phyloP scores from a whole-genome alignment of 106 monocot species.

The Triglochin maritima region DNA sequence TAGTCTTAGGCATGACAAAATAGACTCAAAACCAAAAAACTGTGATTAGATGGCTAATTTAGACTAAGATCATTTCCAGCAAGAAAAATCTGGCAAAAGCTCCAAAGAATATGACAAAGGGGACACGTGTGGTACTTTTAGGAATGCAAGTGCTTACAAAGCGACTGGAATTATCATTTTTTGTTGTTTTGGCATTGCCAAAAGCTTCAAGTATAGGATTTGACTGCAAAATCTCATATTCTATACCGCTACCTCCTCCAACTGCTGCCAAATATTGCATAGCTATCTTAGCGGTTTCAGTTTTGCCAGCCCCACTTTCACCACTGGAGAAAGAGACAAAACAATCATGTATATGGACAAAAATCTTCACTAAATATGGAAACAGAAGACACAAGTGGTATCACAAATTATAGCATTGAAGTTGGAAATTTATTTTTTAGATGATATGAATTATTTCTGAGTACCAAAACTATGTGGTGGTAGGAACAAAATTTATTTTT shows the following conservation, averaged over 20 bases:
- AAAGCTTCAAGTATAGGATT: constrained; percentile 98
- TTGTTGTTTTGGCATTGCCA: constrained; percentile 92
- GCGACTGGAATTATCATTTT: constrained; percentile 96
- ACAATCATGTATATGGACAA: not conserved
- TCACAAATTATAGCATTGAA: too few relatives aligned
- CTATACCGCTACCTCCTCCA: constrained; percentile 95
- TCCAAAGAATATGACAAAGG: too few relatives aligned
- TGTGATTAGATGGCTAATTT: not conserved
- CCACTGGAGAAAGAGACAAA: constrained; percentile 40
- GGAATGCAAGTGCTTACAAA: constrained; percentile 51
- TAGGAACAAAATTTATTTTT: too few relatives aligned
- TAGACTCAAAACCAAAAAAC: too few relatives aligned
- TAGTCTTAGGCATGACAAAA: too few relatives aligned
- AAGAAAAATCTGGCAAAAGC: too few relatives aligned
- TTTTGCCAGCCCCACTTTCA: constrained; percentile 99
- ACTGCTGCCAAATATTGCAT: constrained; percentile 98
- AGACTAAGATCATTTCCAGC: not conserved
- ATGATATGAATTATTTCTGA: too few relatives aligned
- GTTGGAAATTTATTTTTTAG: too few relatives aligned
- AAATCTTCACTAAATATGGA: too few relatives aligned
- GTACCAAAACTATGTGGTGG: too few relatives aligned
- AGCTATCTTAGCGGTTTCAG: constrained; percentile 98
- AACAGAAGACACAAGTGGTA: too few relatives aligned
- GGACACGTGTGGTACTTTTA: too few relatives aligned
- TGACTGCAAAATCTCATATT: constrained; percentile 91